Percentiles rank a stretch among this genome's conserved stretches.
Evolutionary conservation across 495 filamentous ascomycete species (phyloP).

Genomic region (Penicillium bialowiezense): DNA sequence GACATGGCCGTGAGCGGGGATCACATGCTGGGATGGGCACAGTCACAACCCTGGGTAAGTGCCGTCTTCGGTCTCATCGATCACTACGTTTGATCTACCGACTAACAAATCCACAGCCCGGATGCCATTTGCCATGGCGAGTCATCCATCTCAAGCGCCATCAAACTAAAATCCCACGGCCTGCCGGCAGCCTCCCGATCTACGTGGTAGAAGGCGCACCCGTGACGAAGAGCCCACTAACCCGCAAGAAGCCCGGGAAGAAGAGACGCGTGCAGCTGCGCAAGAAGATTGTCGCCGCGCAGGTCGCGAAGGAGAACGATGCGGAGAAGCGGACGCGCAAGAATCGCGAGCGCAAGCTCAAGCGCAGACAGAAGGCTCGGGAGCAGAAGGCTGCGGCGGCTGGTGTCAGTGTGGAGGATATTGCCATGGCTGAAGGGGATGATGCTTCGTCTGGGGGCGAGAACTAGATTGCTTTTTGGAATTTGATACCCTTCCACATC

Average conservation of each 20-base stretch:
- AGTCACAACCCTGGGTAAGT: constrained; percentile 39
- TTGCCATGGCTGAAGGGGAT: constrained; percentile 5
- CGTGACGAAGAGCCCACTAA: constrained; percentile 25
- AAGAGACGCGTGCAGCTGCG: constrained; percentile 45
- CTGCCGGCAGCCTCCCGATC: constrained; percentile 21
- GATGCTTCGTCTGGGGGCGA: constrained; percentile 18
- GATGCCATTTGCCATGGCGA: constrained; percentile 46
- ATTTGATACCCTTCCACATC: constrained; percentile 23
- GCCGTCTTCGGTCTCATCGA: background rate
- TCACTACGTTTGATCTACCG: too few species aligned
- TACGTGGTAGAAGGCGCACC: constrained; percentile 27
- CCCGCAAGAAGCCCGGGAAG: constrained; percentile 47
- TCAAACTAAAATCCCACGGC: constrained; percentile 34
- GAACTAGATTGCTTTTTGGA: constrained; percentile 7
- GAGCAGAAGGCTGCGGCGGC: constrained; percentile 40
- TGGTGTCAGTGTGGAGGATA: constrained; percentile 9
- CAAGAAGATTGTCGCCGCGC: constrained; percentile 28
- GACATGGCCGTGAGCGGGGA: constrained; percentile 40
- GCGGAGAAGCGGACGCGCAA: constrained; percentile 47
- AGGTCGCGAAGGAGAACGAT: constrained; percentile 35
- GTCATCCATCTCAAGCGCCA: constrained; percentile 39
- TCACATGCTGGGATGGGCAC: constrained; percentile 34
- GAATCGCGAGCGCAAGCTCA: constrained; percentile 45
- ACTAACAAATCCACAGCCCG: constrained; percentile 24
- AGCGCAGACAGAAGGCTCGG: constrained; percentile 44